Conservation (phyloP, 768 basidiomycete species). For the Pleurotus eryngii region DNA sequence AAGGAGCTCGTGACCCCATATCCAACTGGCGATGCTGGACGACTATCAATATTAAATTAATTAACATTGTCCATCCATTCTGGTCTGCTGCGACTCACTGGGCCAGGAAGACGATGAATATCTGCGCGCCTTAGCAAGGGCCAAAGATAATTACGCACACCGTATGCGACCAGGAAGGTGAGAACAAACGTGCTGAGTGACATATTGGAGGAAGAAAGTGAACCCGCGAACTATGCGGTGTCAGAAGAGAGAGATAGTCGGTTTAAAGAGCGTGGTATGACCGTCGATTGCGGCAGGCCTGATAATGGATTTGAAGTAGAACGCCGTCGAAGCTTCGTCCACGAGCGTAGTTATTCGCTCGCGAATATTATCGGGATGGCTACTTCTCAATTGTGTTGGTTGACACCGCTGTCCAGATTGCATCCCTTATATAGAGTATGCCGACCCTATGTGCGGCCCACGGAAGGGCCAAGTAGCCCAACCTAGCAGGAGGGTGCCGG, state of each 20-base stretch:
- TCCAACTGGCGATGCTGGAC: conserved; percentile 20
- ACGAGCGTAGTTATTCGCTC: neutral
- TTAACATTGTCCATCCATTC: neutral
- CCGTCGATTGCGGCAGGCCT: neutral
- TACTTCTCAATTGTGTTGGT: neutral
- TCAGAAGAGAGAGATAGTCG: neutral
- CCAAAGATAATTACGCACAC: neutral
- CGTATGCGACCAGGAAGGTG: conserved; percentile 8
- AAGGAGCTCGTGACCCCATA: conserved; percentile 35
- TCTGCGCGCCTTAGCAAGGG: conserved; percentile 5
- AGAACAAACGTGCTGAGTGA: conserved; percentile 8
- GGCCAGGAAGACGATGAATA: conserved; percentile 17
- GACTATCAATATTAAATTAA: conserved; percentile 9
- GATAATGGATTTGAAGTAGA: neutral
- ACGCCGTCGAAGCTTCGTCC: neutral
- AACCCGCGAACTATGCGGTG: too few relatives aligned
- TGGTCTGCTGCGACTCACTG: conserved; percentile 13
- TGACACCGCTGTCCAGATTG: neutral
- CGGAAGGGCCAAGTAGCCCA: neutral
- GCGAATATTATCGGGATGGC: neutral
- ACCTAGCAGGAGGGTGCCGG: too few relatives aligned
- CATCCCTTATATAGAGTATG: neutral
- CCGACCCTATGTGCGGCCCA: neutral
- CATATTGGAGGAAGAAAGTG: neutral
- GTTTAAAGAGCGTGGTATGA: conserved; percentile 2